Evolutionary conservation across 306 rosid genomes (phyloP), one percentile per base, ranked within the genome.

Genomic region (Quercus parvula): DNA sequence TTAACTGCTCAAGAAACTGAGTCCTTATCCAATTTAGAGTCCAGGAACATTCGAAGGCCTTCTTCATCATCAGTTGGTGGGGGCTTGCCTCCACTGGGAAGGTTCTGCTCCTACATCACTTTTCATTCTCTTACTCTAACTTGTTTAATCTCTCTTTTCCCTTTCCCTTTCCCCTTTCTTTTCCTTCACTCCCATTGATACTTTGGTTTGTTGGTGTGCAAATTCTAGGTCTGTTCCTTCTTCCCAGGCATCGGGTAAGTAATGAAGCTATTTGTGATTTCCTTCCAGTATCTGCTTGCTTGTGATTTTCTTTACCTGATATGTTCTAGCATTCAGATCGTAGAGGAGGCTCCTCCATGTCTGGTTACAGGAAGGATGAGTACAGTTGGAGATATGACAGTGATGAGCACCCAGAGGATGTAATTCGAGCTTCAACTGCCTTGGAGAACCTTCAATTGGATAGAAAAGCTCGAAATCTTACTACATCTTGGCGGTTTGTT

Each of bases 401-500:
- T 72, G 98, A 91, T 64, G 98, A 96, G 70, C 91, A 88, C 85
- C 84, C 97, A 0, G 98, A 96, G 38, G 96, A 93, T 73, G 91
- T 95, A 81, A 84, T 90, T 71, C 94, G 91, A 86, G 91, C 98
- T 14, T 95, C 99, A 27, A 80, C 76, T 79, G 98, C 97, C 63
- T 41, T 96, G 89, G 99, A 96, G 89, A 91, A 91, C 84, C 98
- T 96, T 81, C 99, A 96, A 33, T 72, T 96, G 89, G 99, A 96
- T 82, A 87, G 98, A 78, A 96, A 96, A 84, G 96, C 99, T 84
- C 90, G 99, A 82, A 96, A 90, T 89, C 96, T 96, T 85, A 88
- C 99, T 38, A 88, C 99, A 24, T 96, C 99, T 59, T 96, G 99
- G 98, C 89, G 97, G 99, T 96, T 83, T 52, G 90, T 89, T 86